Percentiles rank a stretch among this genome's conserved stretches.
Conservation (phyloP, 1,139 yeast genomes). For the Pichia kudriavzevii region DNA sequence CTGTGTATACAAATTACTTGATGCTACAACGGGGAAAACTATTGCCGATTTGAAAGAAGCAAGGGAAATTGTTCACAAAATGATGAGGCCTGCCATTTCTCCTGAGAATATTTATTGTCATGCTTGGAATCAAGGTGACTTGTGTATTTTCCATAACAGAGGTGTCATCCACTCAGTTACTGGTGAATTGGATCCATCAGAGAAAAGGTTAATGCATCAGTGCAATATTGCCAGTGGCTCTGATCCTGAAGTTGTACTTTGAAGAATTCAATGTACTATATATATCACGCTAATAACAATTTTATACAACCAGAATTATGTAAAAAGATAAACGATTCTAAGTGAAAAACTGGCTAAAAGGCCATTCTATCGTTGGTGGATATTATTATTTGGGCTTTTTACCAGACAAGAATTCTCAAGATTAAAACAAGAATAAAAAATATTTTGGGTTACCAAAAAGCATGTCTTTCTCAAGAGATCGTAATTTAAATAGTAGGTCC, state of each 20-base stretch:
- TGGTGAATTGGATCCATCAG: constrained; percentile 73
- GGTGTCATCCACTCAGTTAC: constrained; percentile 90
- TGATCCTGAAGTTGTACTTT: constrained; percentile 42
- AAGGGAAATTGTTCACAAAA: constrained; percentile 55
- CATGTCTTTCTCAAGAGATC: too few species aligned
- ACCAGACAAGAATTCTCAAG: too few species aligned
- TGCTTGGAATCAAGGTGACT: constrained; percentile 74
- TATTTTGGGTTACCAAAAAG: too few species aligned
- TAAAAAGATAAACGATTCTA: too few species aligned
- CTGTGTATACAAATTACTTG: constrained; percentile 62
- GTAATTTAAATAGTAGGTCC: too few species aligned
- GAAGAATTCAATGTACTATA: not conserved
- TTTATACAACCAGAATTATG: too few species aligned
- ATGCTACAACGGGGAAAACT: constrained; percentile 47
- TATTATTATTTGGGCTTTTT: too few species aligned
- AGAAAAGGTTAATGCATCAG: constrained; percentile 82
- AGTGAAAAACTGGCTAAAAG: too few species aligned
- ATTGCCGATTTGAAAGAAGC: constrained; percentile 60
- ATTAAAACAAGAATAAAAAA: too few species aligned
- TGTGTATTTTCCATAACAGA: constrained; percentile 76
- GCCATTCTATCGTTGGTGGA: too few species aligned
- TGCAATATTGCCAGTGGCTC: constrained; percentile 80
- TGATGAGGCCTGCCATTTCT: constrained; percentile 81
- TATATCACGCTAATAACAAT: not conserved
- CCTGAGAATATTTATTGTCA: constrained; percentile 72